Evolutionary conservation across 169 alveolate genomes (phyloP).

Genomic region (Plasmodium yoelii): DNA sequence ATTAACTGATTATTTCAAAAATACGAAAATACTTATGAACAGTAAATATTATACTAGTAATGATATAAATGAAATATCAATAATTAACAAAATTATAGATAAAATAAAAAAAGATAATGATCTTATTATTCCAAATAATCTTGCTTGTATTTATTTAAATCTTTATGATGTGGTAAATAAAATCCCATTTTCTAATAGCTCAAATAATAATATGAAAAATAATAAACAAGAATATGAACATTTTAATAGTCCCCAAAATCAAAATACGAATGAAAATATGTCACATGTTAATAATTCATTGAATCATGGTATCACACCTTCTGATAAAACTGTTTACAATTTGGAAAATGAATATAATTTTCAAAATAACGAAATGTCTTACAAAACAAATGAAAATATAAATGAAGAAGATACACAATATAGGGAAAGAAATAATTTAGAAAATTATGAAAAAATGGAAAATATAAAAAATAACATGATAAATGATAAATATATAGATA

Average conservation of each 20-base stretch:
- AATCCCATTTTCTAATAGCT: background rate
- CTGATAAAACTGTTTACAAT: background rate
- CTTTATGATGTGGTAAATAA: conserved; percentile 17
- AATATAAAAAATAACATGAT: background rate
- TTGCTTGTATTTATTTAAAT: conserved; percentile 41
- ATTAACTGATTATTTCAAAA: conserved; percentile 44
- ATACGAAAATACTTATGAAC: background rate
- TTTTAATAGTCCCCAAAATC: background rate
- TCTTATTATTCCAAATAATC: conserved; percentile 44
- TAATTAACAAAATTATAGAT: conserved; percentile 47
- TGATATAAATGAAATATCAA: background rate
- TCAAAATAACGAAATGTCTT: background rate
- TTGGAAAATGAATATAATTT: background rate
- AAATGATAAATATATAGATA: conserved; percentile 5
- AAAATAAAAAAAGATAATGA: conserved; percentile 48
- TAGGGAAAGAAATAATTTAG: too few relatives aligned
- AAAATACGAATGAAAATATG: background rate
- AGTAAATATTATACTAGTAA: background rate
- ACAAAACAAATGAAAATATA: background rate
- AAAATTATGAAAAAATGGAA: background rate
- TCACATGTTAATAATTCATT: background rate
- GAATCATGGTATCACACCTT: background rate
- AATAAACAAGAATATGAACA: background rate
- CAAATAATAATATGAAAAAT: background rate
- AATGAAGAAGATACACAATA: background rate